Conservation (phyloP, 2,329 filamentous ascomycete genomes). For the Alternaria sp. region DNA sequence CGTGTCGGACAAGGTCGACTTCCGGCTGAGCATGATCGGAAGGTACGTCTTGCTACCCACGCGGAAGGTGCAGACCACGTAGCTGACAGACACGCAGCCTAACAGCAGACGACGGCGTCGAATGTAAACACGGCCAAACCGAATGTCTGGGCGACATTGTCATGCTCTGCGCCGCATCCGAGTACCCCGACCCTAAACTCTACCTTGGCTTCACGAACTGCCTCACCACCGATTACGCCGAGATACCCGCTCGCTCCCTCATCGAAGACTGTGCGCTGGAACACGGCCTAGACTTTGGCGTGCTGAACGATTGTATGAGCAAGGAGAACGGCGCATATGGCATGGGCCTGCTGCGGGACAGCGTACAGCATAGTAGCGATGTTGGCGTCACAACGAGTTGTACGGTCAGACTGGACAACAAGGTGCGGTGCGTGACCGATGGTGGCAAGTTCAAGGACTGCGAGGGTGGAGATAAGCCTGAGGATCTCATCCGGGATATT, state of each 20-base stretch:
- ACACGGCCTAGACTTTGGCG: slow-evolving; percentile 83
- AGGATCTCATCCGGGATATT: slow-evolving; percentile 78
- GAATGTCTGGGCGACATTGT: slow-evolving; percentile 96
- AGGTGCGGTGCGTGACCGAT: slow-evolving; percentile 86
- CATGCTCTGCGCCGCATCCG: slow-evolving; percentile 83
- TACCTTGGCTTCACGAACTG: slow-evolving; percentile 95
- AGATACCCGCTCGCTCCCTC: slow-evolving; percentile 79
- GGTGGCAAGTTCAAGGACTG: slow-evolving; percentile 81
- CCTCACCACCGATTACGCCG: slow-evolving; percentile 73
- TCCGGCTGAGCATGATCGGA: slow-evolving; percentile 89
- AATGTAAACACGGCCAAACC: slow-evolving; percentile 85
- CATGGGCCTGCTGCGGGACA: slow-evolving; percentile 69
- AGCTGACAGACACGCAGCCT: slow-evolving; percentile 51
- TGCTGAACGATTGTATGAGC: slow-evolving; percentile 81
- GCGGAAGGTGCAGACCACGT: not conserved
- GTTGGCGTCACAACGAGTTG: slow-evolving; percentile 56
- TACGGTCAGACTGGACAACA: slow-evolving; percentile 69
- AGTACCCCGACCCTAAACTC: slow-evolving; percentile 85
- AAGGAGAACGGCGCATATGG: slow-evolving; percentile 76
- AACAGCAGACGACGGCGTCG: slow-evolving; percentile 78
- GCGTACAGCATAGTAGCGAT: slow-evolving; percentile 66
- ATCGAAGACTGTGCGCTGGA: slow-evolving; percentile 89
- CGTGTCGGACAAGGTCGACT: slow-evolving; percentile 83
- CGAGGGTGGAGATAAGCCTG: slow-evolving; percentile 68
- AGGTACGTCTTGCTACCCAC: slow-evolving; percentile 57